Evolutionary conservation across 768 basidiomycete genomes (phyloP), one percentile per base, ranked within the genome.

Genomic region (Termitomyces sp.): DNA sequence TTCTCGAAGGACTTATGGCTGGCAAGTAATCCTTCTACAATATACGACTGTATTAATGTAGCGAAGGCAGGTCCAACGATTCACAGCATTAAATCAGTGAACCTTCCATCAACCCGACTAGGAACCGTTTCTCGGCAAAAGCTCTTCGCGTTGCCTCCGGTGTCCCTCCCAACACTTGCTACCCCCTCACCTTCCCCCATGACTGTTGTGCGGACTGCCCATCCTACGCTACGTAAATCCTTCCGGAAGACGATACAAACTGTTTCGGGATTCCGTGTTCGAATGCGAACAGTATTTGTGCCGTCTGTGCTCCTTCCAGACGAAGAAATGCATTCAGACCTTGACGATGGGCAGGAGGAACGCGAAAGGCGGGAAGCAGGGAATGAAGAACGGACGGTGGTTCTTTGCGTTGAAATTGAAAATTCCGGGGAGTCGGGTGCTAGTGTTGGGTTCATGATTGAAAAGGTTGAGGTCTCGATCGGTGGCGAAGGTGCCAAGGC

Each of bases 221-320:
- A 76, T 33, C 81, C 88, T 0, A 90, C 91, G 0, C 74, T 97
- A 10, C 85, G 92, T 48, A 94, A 94, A 68, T 92, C 92, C 1
- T 94, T 85, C 69, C 82, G 94, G 28, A 87, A 89, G 65, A 86
- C 88, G 1, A 72, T 97, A 18, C 78, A 80, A 46, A 88, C 90
- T 0, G 85, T 88, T 3, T 89, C 90, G 28, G 94, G 92, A 3
- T 89, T 97, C 70, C 81, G 86, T 22, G 89, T 97, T 26, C 85
- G 93, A 35, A 96, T 96, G 94, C 82, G 93, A n/a, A 94, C 93
- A 0, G 88, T 94, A 5, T 92, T 94, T 62, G 86, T 95, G 11
- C 94, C 94, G 0, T 87, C 92, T 62, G 82, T 94, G 22, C 76
- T 93, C 46, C 72, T 92, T 4, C 83, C 85, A 2, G 79, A 79